Base-by-base conservation (phyloP, 2,329 filamentous ascomycete genomes). In the Calycina marina region DNA sequence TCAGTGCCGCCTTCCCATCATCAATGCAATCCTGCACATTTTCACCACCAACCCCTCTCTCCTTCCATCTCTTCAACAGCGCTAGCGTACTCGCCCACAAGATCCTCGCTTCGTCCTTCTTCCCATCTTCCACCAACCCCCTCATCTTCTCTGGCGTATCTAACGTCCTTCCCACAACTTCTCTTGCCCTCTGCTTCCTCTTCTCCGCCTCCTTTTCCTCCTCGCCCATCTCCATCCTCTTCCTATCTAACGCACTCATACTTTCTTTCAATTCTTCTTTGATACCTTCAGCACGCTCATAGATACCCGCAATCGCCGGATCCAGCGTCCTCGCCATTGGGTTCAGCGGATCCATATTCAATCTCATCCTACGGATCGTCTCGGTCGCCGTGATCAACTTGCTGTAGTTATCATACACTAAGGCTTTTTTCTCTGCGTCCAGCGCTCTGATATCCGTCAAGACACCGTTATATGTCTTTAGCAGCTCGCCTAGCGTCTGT, bases 401-500 rank as follows among this genome's bases (percentile, higher is more conserved):
- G 45, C 80, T 90, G 56, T 96, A 98, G 53, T 98, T 98, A 55
- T 98, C 88, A 55, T 98, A 98, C 4, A 98, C 90, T 40, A 98
- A 60, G 2, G 88, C 86, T 59, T 98, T 98, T 56, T 90, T 80
- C 65, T 98, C 90, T 14, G 88, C 88, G 50, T 96, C 90, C 12
- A 98, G 65, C 2, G 83, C 86, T 22, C 85, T 63, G 29, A 93
- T 88, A 58, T 96, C 88, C 43, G 73, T 69, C 44, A 88, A 57
- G 6, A 88, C 63, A 14, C 71, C 67, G 28, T 77, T 74, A 52
- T 90, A 85, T 1, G 77, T 63, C 32, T 65, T 65, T 48, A 90
- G 52, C 32, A 90, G 60, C 34, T 78, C 77, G 48, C 76, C 70
- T 18, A 90, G 60, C 4, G 67, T 66, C 48, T 71, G 69, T 32